Evolutionary conservation across 2,329 filamentous ascomycete species (phyloP).

Genomic region (Penicillium sp.): DNA sequence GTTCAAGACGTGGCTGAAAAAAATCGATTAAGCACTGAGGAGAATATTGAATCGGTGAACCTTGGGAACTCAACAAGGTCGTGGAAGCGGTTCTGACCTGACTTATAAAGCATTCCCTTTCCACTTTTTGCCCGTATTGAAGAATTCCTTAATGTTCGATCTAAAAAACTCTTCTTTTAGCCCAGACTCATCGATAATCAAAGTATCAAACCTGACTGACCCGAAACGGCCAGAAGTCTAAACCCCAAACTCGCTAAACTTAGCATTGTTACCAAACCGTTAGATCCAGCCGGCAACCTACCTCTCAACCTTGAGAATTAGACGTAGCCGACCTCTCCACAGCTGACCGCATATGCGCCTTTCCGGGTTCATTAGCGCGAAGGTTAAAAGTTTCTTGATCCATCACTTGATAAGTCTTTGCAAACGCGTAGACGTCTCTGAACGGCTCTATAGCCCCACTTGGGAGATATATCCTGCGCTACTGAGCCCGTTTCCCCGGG

Average conservation of each 20-base stretch:
- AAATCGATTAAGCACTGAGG: too few species aligned
- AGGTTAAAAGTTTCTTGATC: slow-evolving; percentile 2
- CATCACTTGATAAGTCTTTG: background rate
- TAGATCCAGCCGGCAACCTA: background rate
- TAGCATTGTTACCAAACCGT: background rate
- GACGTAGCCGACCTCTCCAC: background rate
- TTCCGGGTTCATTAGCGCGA: background rate
- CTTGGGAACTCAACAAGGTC: background rate
- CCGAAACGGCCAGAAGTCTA: slow-evolving; percentile 12
- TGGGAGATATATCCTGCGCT: slow-evolving; percentile 3
- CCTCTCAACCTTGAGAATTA: slow-evolving; percentile 3
- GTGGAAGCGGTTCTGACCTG: background rate
- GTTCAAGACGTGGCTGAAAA: too few species aligned
- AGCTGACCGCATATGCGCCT: slow-evolving; percentile 5
- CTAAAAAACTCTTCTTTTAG: background rate
- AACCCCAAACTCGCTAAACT: background rate
- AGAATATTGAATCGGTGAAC: too few species aligned
- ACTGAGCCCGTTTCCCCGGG: slow-evolving; percentile 4
- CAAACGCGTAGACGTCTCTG: slow-evolving; percentile 1
- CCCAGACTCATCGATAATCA: background rate
- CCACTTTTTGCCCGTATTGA: background rate
- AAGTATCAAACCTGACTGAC: slow-evolving; percentile 9
- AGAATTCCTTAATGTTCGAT: background rate
- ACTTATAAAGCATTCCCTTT: background rate
- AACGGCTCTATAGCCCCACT: background rate